Evolutionary conservation across 169 alveolate genomes (phyloP).

Genomic region (Plasmodium vivax): DNA sequence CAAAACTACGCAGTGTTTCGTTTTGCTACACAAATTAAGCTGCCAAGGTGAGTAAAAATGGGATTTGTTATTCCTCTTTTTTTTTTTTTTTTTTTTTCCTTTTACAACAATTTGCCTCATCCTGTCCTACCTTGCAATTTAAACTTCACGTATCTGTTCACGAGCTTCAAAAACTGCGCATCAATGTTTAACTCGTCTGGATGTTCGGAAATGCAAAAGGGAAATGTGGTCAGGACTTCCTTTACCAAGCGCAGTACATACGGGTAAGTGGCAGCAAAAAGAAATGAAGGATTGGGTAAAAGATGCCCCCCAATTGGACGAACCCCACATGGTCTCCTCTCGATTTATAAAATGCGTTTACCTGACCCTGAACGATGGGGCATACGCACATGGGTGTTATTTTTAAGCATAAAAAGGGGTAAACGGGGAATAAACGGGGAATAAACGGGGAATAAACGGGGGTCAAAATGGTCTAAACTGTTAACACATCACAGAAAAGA

Average conservation of each 20-base stretch:
- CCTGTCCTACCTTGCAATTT: constrained; percentile 29
- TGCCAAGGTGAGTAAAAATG: background rate
- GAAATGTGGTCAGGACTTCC: background rate
- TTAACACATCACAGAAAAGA: background rate
- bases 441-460: background rate
- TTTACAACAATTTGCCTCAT: background rate
- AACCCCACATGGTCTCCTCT: background rate
- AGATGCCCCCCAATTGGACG: background rate
- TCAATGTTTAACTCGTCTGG: constrained; percentile 63
- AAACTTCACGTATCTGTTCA: constrained; percentile 42
- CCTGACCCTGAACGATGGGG: constrained; percentile 18
- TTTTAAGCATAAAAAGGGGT: background rate
- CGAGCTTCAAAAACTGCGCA: constrained; percentile 39
- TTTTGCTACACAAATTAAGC: background rate
- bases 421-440: background rate
- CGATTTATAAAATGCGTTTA: background rate
- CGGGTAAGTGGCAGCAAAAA: background rate
- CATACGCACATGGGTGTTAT: background rate
- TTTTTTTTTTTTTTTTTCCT: background rate
- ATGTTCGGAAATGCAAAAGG: background rate
- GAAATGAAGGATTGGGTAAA: background rate
- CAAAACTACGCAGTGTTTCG: background rate
- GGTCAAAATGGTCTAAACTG: background rate
- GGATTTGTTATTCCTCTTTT: background rate
- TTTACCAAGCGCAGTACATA: background rate